Evolutionary conservation across 345 rosid genomes (phyloP), one percentile per base, ranked within the genome.

Genomic region (Balakata baccata): DNA sequence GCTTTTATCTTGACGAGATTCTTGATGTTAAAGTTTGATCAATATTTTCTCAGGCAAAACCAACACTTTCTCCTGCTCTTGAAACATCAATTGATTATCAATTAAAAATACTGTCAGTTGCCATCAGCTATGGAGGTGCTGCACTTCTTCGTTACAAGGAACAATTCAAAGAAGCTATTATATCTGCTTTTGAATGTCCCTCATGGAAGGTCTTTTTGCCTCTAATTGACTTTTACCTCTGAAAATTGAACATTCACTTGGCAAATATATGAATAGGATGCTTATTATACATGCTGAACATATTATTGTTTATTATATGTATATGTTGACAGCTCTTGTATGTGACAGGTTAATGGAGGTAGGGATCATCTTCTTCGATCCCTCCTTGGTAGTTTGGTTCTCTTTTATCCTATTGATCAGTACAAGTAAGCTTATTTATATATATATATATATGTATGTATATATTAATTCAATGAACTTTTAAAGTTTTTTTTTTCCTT

Each of bases 1-100:
- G 58, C 51, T 69, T 71, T 64, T 59, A 43, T 70, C 18, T 50
- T 65, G 74, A 56, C 69, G 58, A 45, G 74, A 37, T 77, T 76
- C 49, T 82, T 68, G 34, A 58, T 20, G 65, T 68, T 29, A 59
- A 64, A 70, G 43, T 61, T 22, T 70, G 64, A 75, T 70, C 52
- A 34, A 64, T 66, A 69, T 34, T 80, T 68, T 57, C 69, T 50
- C 83, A 89, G 91, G 89, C 82, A 75, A 92, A 90, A 81, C 91
- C 87, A 17, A 77, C 92, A 51, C 75, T 95, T 68, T 95, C 99
- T 77, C 99, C 97, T 47, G 99, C 98, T 38, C 97, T 95, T 83
- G 98, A 95, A 85, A 81, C 92, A 49, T 85, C 97, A 71, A 89
- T 95, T 78, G 98, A 90, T 87, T 95, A 89, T 84, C 99, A 95